These are phyloP conservation scores for Microbotryum saponariae DNA, from an alignment of 1,284 basidiomycete genomes.

Conservation along the genomic window DNA sequence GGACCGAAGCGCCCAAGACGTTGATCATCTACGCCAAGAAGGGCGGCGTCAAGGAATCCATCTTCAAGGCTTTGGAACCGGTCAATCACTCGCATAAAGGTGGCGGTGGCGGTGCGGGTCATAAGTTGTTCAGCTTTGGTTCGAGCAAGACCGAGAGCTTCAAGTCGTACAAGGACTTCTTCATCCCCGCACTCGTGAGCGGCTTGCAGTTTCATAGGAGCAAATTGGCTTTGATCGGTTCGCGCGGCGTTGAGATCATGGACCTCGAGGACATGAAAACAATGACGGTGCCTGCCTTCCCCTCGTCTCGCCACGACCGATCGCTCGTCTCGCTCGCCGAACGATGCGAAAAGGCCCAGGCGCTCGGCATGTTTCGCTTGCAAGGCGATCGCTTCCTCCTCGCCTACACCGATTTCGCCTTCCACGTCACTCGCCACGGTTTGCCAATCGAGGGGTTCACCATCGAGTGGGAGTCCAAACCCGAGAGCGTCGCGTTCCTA, in stretches of 20 bases:
- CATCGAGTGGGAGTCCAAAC: slow-evolving; percentile 93
- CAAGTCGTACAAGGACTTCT: slow-evolving; percentile 75
- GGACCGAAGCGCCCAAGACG: slow-evolving; percentile 55
- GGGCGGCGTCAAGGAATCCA: slow-evolving; percentile 79
- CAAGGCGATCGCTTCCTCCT: slow-evolving; percentile 71
- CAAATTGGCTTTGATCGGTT: slow-evolving; percentile 81
- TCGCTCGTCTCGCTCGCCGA: slow-evolving; percentile 63
- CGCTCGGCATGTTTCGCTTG: slow-evolving; percentile 80
- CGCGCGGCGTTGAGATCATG: slow-evolving; percentile 68
- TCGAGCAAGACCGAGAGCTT: slow-evolving; percentile 77
- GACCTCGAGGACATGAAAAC: slow-evolving; percentile 54
- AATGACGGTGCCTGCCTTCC: slow-evolving; percentile 55
- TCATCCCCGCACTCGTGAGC: slow-evolving; percentile 78
- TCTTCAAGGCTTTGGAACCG: slow-evolving; percentile 89
- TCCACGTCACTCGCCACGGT: slow-evolving; percentile 82
- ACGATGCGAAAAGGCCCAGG: slow-evolving; percentile 66
- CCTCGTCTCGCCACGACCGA: slow-evolving; percentile 61
- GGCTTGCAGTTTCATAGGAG: slow-evolving; percentile 84
- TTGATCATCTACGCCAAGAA: slow-evolving; percentile 88
- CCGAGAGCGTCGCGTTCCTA: slow-evolving; percentile 78
- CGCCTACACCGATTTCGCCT: slow-evolving; percentile 87
- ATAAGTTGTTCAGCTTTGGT: slow-evolving; percentile 61
- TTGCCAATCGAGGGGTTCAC: slow-evolving; percentile 15
- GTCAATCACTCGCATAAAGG: slow-evolving; percentile 73
- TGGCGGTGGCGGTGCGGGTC: slow-evolving; percentile 52